Base-by-base conservation (phyloP, 495 filamentous ascomycete species). In the Xylaria cubensis region DNA sequence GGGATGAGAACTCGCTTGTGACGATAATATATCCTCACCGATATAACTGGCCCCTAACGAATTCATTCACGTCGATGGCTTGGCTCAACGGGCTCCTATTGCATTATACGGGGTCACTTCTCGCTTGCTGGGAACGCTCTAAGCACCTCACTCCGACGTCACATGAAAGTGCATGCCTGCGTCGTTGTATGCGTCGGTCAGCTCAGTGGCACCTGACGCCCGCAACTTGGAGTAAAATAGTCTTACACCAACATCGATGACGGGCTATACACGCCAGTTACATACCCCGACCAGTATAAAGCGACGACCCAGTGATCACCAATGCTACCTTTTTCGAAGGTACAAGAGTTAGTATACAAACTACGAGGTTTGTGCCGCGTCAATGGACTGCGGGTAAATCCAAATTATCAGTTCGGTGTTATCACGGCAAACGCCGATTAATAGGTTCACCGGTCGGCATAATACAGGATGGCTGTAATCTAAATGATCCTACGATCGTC, bases 1-100 rank as follows among this genome's bases (percentile, higher is more conserved):
- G 39, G 55, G 68, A 39, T 74, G 74, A 76, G 58, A 58, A 26
- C 13, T 63, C 5, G 46, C 19, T 21, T 46, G 24, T 48, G 12
- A 29, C 19, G 53, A 17, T 55, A 39, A 41, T 53, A 46, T 17
- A 44, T 70, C 29, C 29, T 59, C 24, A 5, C 21, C 48, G 53
- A 39, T 64, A 39, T 66, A 6, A n/a, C 32, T 56, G 21, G 21
- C 7, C 46, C 50, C 48, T 13, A 17, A 64, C 46, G 6, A 53
- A 44, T 42, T 12, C 12, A 48, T n/a, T 24, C 9, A 12, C 58
- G 21, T 19, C 46, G 10, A 12, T 29, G n/a, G n/a, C 65, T 26
- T 12, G 24, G 32, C 34, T 12, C 17, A 36, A 32, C 6, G 46
- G 29, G 48, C 19, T 48, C 64, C 8, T 39, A 3, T 13, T 15